These are phyloP conservation scores for Geotrichum aggregatum DNA, from an alignment of 1,139 yeast species.

Conservation along the genomic window DNA sequence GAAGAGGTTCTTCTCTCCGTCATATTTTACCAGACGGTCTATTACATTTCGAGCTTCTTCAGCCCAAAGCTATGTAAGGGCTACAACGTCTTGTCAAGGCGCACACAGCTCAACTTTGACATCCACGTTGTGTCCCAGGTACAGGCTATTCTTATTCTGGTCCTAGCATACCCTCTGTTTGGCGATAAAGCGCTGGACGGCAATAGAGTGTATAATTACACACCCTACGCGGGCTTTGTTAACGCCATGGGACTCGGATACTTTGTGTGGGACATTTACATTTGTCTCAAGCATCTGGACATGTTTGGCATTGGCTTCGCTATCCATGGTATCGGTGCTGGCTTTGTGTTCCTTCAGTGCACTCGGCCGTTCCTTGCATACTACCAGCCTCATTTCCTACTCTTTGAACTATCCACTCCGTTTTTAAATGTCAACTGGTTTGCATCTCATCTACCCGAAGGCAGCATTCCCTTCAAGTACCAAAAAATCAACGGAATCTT, in stretches of 20 bases:
- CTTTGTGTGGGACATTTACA: conserved; percentile 83
- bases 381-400: conserved; percentile 76
- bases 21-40: conserved; percentile 46
- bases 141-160: conserved; percentile 62
- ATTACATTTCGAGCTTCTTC: conserved; percentile 44
- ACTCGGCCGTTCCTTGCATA: conserved; percentile 72
- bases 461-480: conserved; percentile 48
- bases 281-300: conserved; percentile 57
- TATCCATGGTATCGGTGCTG: conserved; percentile 80
- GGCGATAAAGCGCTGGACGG: conserved; percentile 51
- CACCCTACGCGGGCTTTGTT: conserved; percentile 72
- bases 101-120: conserved; percentile 67
- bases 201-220: conserved; percentile 53
- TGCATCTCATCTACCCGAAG: conserved; percentile 65
- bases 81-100: conserved; percentile 42
- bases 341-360: conserved; percentile 64
- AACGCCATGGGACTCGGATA: conserved; percentile 74
- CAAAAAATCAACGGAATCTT: conserved; percentile 65
- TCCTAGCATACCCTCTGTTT: conserved; percentile 56
- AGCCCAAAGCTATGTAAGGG: conserved; percentile 45
- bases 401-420: conserved; percentile 91
- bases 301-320: conserved; percentile 80
- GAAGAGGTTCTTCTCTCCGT: conserved; percentile 52
- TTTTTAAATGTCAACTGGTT: conserved; percentile 91
- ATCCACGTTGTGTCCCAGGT: conserved; percentile 86